Base-by-base conservation (phyloP, 1,284 basidiomycete species). In the Tilletiopsis washingtonensis region DNA sequence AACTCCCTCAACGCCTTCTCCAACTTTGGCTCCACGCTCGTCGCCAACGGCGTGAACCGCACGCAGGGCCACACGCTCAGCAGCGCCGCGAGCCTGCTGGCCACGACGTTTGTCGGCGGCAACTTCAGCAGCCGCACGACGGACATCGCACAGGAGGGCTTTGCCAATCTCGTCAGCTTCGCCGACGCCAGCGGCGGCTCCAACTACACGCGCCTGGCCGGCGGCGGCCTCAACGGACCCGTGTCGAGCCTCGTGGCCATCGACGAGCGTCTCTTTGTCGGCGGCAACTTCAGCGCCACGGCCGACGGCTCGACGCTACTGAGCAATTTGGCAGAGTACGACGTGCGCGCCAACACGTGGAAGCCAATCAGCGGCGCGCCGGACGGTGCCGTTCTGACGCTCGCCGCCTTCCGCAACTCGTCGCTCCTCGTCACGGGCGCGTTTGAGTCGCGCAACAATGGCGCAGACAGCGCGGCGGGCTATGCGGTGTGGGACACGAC, bases 271-370 rank as follows among this genome's bases (percentile, higher is more conserved):
- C 74, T 97, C 24, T 96, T 81, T 69, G 82, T 91, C 40, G 91
- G 89, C 27, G 91, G 91, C 1, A 78, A 82, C 2, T 98, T 97
- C 76, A 81, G 79, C 1, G 81, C 84, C 57, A 87, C 87, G 0
- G 75, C 76, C 39, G 80, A 81, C 46, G 40, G 42, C 45, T 76
- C 91, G 9, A 75, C 75, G 39, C 80, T 44, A 4, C 46, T 53
- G 1, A 44, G 49, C 6, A 59, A 84, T 50, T 74, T 97, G 36
- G 89, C 85, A 0, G 67, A 81, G 49, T 98, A 93, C 76, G 81
- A 91, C 62, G 76, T 88, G 2, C 56, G 48, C 41, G 76, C 77
- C 34, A 81, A 84, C 54, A 69, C 78, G 12, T 97, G 91, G 89
- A 75, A 75, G 2, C 61, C 84, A 1, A 76, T 97, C 3, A 81